A percentile compares a stretch with the other conserved stretches of the same genome.
phyloP scores from a whole-genome alignment of 148 eudicot species.

The Amaranthus palmeri region DNA sequence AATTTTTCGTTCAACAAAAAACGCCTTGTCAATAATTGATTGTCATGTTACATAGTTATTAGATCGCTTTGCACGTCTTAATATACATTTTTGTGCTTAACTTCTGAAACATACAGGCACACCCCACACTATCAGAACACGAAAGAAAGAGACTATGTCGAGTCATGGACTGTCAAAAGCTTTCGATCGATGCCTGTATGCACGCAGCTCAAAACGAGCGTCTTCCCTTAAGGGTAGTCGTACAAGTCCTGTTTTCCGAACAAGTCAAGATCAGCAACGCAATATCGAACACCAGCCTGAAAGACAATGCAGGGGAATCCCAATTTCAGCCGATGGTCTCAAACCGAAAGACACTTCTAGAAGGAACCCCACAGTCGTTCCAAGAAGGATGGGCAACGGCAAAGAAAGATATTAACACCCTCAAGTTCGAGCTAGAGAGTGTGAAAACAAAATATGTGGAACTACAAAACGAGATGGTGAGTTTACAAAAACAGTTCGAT shows the following conservation, averaged over 20 bases:
- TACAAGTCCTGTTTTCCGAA: conserved; percentile 95
- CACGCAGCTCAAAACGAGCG: conserved; percentile 99
- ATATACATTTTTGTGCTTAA: not conserved
- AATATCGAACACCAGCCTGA: conserved; percentile 59
- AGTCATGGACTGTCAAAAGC: conserved; percentile 97
- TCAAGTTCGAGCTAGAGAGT: conserved; percentile 81
- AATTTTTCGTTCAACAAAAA: too few relatives aligned
- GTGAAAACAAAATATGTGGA: conserved; percentile 75
- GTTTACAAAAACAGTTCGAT: conserved; percentile 72
- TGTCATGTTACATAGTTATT: too few relatives aligned
- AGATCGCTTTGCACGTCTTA: not conserved
- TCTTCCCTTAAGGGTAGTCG: conserved; percentile 82
- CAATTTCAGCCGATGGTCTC: conserved; percentile 66
- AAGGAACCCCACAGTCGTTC: conserved; percentile 95
- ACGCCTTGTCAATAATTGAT: too few relatives aligned
- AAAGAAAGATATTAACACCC: conserved; percentile 85
- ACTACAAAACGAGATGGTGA: conserved; percentile 78
- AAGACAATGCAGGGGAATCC: conserved; percentile 41
- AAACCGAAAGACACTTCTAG: conserved; percentile 68
- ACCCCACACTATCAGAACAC: conserved; percentile 89
- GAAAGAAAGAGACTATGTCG: conserved; percentile 88
- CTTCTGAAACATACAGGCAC: conserved; percentile 50
- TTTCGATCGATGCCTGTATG: conserved; percentile 92
- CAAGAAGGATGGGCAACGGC: conserved; percentile 97
- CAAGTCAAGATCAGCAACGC: conserved; percentile 91